Evolutionary conservation across 441 rosid genomes (phyloP), one percentile per base, ranked within the genome.

Genomic region (Populus hybrid): DNA sequence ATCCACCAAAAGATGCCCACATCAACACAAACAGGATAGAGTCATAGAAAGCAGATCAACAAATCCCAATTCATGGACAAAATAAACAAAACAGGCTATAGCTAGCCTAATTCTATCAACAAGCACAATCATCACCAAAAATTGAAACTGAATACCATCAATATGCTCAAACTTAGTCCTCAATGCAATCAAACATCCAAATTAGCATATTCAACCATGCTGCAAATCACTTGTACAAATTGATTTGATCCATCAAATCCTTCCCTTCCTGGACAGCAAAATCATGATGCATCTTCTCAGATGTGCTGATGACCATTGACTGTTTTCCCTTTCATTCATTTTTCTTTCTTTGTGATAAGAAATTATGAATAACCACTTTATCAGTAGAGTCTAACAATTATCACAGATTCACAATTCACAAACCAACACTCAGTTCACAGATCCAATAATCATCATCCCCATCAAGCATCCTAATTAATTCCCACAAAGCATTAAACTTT

Each of bases 1-100:
- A 59, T 6, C 23, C 79, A 70, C 59, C 74, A 61, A 77, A 61
- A 77, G 63, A 77, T 64, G 46, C 40, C 61, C 28, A 61, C 30
- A 16, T 35, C 18, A 38, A 11, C 35, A 57, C 70, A 10, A 12
- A 20, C 21, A 59, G 53, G 24, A 20, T n/a, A 40, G 23, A 38
- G 35, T 16, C 23, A 66, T 38, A 23, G 38, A 72, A 18, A 40
- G 36, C 53, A 72, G 21, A 36, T n/a, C 42, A 38, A 28, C 64
- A 70, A 77, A 40, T 38, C 20, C 65, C 61, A 35, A 24, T 6
- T 32, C 12, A n/a, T 9, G 53, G 57, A 73, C 66, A 32, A 63
- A 14, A 8, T 12, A 34, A 12, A 23, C 53, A 16, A n/a, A 57
- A 11, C 30, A 21, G 23, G 20, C 4, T 21, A 73, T 14, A 35